Evolutionary conservation across 306 rosid species (phyloP), one percentile per base, ranked within the genome.

Genomic region (Dalbergia oliveri): DNA sequence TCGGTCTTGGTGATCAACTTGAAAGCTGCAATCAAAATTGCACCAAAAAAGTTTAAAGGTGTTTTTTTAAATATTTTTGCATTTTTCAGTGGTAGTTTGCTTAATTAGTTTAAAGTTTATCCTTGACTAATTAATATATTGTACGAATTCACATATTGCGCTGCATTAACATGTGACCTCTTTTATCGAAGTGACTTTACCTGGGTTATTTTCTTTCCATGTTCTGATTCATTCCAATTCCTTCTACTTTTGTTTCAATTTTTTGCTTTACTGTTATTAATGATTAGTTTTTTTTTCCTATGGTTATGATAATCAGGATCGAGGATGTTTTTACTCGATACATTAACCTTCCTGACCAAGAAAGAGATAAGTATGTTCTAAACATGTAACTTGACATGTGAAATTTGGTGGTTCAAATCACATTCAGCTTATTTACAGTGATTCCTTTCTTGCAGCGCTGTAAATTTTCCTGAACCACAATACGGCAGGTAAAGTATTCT

Each of bases 271-370:
- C n/a, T 21, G 58, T 53, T 53, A 13, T 9, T 58, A 6, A 23
- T 15, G 53, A 53, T n/a, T 11, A 41, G 11, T 31, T 37, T 33
- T 3, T 12, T 33, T 13, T 34, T 73, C 4, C 49, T 76, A 11
- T 19, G 66, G 16, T 77, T 33, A 54, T 54, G 60, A 6, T 82
- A 41, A 57, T 67, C 89, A 94, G 98, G 88, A 91, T 94, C 33
- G 98, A 94, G 67, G 98, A 94, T 66, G 98, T 94, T 35, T 85
- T 94, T 21, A 88, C 90, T 59, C 98, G 97, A 44, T 94, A 82
- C 78, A 88, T 94, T 60, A 90, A 91, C 84, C 91, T 94, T 72
- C 89, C 97, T 0, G 94, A 94, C 41, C 91, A 89, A 79, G 97
- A 91, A 79, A 88, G 97, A 92, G 94, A 90, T 70, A 81, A 85